Evolutionary conservation across 108 stramenopile species (phyloP).

Genomic region (Cylindrotheca fusiformis): DNA sequence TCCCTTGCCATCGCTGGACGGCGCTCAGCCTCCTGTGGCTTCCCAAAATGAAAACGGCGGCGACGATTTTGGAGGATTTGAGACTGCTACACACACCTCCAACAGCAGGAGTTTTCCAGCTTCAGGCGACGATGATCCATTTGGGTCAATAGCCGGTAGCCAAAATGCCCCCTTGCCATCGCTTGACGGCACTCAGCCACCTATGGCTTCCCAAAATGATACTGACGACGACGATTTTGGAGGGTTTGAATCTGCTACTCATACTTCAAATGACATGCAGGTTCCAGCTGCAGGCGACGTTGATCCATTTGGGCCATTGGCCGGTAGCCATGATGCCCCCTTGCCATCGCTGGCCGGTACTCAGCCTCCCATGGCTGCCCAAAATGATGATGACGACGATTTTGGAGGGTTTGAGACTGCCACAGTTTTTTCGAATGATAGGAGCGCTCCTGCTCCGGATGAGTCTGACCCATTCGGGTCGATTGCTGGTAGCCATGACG

Average conservation of each 20-base stretch:
- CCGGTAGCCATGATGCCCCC: constrained; percentile 31
- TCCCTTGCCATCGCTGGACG: background rate
- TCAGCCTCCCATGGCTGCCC: too few relatives aligned
- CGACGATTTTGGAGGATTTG: constrained; percentile 9
- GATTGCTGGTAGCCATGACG: background rate
- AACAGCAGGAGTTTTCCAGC: background rate
- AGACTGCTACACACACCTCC: background rate
- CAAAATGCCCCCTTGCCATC: constrained; percentile 4
- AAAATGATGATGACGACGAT: constrained; percentile 1
- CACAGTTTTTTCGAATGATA: too few relatives aligned
- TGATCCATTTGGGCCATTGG: constrained; percentile 5
- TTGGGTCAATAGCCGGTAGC: background rate
- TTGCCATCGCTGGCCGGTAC: constrained; percentile 12
- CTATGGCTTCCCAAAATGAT: background rate
- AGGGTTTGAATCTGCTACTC: constrained; percentile 4
- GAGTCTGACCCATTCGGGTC: constrained; percentile 7
- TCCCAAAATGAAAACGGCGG: background rate
- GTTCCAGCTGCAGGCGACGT: background rate
- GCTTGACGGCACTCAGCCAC: background rate
- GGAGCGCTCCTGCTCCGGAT: too few relatives aligned
- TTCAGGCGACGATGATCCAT: background rate
- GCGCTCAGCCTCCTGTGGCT: background rate
- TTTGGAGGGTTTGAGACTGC: constrained; percentile 14
- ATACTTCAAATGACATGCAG: background rate
- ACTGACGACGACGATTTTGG: constrained; percentile 26